These are phyloP conservation scores for Colletotrichum tropicale DNA, from an alignment of 2,329 filamentous ascomycete species.

Conservation along the genomic window DNA sequence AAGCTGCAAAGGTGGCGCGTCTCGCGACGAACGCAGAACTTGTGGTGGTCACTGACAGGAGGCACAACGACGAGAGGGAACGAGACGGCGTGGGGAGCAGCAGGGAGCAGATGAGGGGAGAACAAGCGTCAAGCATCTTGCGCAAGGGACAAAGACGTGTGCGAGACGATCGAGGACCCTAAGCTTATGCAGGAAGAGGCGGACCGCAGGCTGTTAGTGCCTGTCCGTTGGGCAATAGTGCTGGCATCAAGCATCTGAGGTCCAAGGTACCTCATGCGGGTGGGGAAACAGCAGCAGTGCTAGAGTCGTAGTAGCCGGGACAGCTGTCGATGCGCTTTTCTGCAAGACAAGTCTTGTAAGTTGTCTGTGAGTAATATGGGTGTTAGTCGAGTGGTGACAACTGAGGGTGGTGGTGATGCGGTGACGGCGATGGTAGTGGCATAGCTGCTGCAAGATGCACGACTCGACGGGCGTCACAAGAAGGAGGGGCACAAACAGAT, in stretches of 20 bases:
- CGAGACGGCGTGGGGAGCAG: neutral
- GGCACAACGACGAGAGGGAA: neutral
- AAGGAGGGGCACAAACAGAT: neutral
- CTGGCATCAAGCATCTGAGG: constrained; percentile 11
- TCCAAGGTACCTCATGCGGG: neutral
- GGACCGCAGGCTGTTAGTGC: constrained; percentile 13
- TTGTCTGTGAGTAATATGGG: neutral
- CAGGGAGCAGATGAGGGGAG: neutral
- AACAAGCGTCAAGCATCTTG: neutral
- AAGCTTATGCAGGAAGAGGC: constrained; percentile 18
- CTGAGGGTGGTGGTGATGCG: neutral
- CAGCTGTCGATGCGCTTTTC: neutral
- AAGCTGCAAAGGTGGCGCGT: neutral
- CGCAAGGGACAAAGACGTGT: constrained; percentile 1
- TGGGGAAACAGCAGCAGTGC: neutral
- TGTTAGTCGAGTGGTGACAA: neutral
- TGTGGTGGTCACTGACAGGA: neutral
- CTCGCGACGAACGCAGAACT: constrained; percentile 1
- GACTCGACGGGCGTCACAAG: neutral
- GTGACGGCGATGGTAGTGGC: neutral
- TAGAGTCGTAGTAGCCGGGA: neutral
- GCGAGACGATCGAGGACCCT: neutral
- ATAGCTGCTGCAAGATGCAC: neutral
- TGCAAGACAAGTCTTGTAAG: neutral
- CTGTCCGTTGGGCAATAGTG: neutral